Percentiles rank a stretch among this genome's conserved stretches.
These are phyloP conservation scores for Ophiosphaerella narmari DNA, from an alignment of 2,329 filamentous ascomycete species.

Conservation along the genomic window DNA sequence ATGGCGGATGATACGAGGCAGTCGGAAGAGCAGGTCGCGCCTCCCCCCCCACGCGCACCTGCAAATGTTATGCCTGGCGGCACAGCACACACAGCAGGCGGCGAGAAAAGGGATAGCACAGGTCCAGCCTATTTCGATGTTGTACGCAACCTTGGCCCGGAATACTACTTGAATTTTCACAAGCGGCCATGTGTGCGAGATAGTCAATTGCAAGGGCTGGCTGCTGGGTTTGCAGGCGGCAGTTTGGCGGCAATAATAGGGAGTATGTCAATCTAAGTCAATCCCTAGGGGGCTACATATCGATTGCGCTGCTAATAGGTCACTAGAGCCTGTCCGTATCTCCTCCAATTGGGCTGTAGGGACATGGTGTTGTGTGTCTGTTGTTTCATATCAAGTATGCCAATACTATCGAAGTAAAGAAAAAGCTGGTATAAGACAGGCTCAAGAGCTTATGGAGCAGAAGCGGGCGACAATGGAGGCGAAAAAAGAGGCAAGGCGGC, in stretches of 20 bases:
- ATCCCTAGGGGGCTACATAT: not conserved
- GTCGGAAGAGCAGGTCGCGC: constrained; percentile 21
- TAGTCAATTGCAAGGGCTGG: constrained; percentile 81
- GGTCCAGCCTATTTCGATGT: constrained; percentile 60
- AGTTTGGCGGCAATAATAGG: constrained; percentile 74
- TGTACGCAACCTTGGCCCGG: constrained; percentile 67
- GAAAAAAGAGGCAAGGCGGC: constrained; percentile 51
- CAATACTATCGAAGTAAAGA: constrained; percentile 75
- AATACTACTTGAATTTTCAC: constrained; percentile 74
- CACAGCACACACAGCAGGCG: constrained; percentile 65
- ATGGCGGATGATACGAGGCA: constrained; percentile 56
- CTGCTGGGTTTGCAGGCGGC: constrained; percentile 75
- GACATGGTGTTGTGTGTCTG: constrained; percentile 70
- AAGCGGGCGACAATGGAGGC: constrained; percentile 61
- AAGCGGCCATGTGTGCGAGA: constrained; percentile 84
- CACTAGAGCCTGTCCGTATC: constrained; percentile 63
- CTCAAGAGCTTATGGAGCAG: constrained; percentile 78
- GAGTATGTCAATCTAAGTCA: constrained; percentile 58
- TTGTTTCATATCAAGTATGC: constrained; percentile 82
- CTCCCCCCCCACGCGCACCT: constrained; percentile 28
- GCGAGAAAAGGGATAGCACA: constrained; percentile 40
- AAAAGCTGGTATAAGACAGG: constrained; percentile 80
- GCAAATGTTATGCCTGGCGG: constrained; percentile 57
- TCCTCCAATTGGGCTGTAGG: constrained; percentile 87
- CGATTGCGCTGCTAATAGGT: constrained; percentile 10